Evolutionary conservation across 2,329 filamentous ascomycete species (phyloP).

Genomic region (Chrysoporthe deuterocubensis): DNA sequence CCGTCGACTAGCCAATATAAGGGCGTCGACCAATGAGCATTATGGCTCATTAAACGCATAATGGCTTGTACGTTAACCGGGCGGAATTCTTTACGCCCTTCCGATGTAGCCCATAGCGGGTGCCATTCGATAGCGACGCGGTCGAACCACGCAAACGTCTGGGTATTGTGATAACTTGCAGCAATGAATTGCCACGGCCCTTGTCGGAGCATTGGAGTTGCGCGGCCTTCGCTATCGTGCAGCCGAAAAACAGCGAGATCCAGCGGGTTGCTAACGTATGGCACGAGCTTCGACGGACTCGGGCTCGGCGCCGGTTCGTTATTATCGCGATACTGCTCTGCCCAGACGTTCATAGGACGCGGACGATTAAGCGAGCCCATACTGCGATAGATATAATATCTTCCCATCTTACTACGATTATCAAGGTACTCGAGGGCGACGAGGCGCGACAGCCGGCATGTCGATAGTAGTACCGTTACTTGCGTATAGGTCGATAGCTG

Average conservation of each 20-base stretch:
- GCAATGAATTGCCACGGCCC: background rate
- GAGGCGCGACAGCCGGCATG: conserved; percentile 13
- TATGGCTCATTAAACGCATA: background rate
- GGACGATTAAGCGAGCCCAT: conserved; percentile 2
- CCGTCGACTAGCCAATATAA: conserved; percentile 15
- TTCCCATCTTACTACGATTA: background rate
- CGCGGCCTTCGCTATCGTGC: conserved; percentile 7
- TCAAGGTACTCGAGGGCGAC: no score
- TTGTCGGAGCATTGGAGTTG: conserved; percentile 11
- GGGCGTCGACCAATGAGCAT: background rate
- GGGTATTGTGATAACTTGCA: background rate
- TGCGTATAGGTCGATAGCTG: conserved; percentile 13
- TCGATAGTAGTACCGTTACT: conserved; percentile 1
- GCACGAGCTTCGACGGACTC: background rate
- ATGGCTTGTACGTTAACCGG: background rate
- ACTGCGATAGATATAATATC: conserved; percentile 8
- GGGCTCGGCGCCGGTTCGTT: background rate
- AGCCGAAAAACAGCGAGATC: conserved; percentile 15
- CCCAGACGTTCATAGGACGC: conserved; percentile 3
- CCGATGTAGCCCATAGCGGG: background rate
- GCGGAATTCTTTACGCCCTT: background rate
- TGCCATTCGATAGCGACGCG: conserved; percentile 16
- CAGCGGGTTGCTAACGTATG: background rate
- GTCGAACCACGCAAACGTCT: background rate
- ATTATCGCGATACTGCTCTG: background rate